A percentile compares a stretch with the other conserved stretches of the same genome.
Evolutionary conservation across 768 basidiomycete genomes (phyloP).

Genomic region (Rhizopogon rudus): DNA sequence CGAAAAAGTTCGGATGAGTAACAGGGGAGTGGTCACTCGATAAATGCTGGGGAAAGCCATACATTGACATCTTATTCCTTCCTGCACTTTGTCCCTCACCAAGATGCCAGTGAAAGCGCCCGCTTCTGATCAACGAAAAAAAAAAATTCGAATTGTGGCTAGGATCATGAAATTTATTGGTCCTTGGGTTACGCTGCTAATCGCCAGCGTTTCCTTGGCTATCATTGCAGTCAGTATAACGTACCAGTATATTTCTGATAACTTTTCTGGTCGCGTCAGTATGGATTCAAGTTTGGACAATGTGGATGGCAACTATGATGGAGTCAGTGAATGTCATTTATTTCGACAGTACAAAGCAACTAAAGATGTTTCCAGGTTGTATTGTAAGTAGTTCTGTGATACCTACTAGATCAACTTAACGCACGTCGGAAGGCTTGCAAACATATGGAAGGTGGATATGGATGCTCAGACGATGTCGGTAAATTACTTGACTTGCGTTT

Average conservation of each 20-base stretch:
- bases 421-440: background rate
- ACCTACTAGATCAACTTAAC: background rate
- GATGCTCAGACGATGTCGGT: slow-evolving; percentile 3
- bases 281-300: background rate
- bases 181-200: background rate
- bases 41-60: too few relatives aligned
- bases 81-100: too few relatives aligned
- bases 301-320: background rate
- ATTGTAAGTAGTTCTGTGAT: background rate
- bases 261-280: background rate
- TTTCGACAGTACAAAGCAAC: background rate
- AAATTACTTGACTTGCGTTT: background rate
- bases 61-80: too few relatives aligned
- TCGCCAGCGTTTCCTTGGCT: background rate
- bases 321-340: background rate
- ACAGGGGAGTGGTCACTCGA: too few relatives aligned
- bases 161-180: background rate
- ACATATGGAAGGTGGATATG: background rate
- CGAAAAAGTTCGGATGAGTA: too few relatives aligned
- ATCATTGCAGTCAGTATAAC: background rate
- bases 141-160: background rate
- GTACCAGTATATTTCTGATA: background rate
- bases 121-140: too few relatives aligned
- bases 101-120: too few relatives aligned
- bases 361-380: background rate